These are phyloP conservation scores for Deuterostichococcus epilithicus DNA, from an alignment of 139 green algal genomes.

Conservation along the genomic window DNA sequence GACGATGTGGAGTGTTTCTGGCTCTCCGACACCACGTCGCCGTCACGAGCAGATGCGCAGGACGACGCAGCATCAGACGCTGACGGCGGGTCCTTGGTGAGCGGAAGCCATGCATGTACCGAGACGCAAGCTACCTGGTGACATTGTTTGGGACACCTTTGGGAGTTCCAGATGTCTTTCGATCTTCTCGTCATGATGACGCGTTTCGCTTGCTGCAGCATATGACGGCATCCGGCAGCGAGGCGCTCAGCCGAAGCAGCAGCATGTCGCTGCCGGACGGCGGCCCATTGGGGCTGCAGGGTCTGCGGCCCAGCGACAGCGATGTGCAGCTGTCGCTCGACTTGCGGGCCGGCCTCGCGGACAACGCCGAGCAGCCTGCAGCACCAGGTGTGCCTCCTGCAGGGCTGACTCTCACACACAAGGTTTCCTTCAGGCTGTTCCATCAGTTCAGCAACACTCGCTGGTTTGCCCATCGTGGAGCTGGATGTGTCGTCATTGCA, in stretches of 20 bases:
- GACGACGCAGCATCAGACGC: background rate
- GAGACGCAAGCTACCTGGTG: no score
- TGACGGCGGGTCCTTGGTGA: background rate
- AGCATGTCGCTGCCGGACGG: background rate
- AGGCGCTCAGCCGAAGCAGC: background rate
- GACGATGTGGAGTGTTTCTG: constrained; percentile 74
- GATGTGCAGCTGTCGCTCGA: background rate
- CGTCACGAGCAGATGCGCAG: background rate
- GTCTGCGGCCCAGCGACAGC: background rate
- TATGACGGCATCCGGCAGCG: background rate
- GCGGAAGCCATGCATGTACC: no score
- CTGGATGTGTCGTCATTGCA: no score
- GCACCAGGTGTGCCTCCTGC: no score
- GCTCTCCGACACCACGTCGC: constrained; percentile 32
- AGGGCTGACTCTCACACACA: background rate
- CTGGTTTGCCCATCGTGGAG: no score
- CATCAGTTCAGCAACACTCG: background rate
- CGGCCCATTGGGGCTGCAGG: no score
- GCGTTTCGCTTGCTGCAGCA: no score
- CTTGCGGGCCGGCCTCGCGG: background rate
- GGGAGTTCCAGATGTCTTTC: no score
- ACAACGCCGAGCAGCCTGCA: background rate
- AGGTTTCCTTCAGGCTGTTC: no score
- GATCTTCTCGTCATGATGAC: no score
- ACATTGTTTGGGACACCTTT: no score